phyloP scores from a whole-genome alignment of 345 rosid genomes.

The Salix koriyanagi region DNA sequence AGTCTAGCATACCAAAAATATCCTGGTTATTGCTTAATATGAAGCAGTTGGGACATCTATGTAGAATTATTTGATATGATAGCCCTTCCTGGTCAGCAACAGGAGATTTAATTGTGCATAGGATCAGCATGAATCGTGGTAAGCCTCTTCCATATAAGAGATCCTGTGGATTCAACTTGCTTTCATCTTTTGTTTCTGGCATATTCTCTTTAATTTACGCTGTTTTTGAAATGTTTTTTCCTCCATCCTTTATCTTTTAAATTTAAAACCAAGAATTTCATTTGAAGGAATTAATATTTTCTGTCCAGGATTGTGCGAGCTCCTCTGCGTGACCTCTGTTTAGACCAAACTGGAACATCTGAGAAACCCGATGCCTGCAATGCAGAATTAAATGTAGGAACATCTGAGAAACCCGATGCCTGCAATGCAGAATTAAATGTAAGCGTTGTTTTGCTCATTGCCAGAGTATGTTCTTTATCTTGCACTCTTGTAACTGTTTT shows the following conservation, averaged over 20 bases:
- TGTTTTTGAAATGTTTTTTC: background rate
- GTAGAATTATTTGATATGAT: background rate
- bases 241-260: background rate
- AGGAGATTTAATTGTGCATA: background rate
- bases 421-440: constrained; percentile 36
- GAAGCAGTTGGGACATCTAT: background rate
- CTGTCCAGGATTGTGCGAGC: constrained; percentile 57
- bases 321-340: constrained; percentile 55
- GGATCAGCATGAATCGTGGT: background rate
- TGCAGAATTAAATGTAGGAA: constrained; percentile 42
- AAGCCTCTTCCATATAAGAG: background rate
- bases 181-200: too few relatives aligned
- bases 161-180: background rate
- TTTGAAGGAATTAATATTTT: background rate
- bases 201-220: background rate
- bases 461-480: background rate
- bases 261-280: background rate
- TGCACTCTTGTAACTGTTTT: constrained; percentile 9
- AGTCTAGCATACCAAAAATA: too few relatives aligned
- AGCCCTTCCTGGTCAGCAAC: background rate
- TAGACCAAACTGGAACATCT: constrained; percentile 23
- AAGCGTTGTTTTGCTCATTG: constrained; percentile 18
- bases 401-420: constrained; percentile 22
- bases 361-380: constrained; percentile 19
- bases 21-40: too few relatives aligned